Conservation (phyloP, 257 asterid species). For the Cinchona pubescens region DNA sequence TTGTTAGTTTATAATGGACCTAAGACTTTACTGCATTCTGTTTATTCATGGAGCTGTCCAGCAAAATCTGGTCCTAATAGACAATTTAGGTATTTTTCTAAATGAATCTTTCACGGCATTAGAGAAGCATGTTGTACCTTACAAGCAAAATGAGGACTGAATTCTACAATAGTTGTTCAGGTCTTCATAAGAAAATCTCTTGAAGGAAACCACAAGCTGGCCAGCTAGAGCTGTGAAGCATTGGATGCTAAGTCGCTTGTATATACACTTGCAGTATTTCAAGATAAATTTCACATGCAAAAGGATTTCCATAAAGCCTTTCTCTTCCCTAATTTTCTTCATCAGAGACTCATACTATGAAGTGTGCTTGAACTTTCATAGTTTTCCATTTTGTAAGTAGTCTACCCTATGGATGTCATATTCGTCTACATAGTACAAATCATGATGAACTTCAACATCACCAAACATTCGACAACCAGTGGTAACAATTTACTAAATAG, state of each 20-base stretch:
- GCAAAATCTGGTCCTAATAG: neutral
- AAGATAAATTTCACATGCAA: neutral
- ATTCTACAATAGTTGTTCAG: neutral
- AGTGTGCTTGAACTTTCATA: neutral
- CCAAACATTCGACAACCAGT: neutral
- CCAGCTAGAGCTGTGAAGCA: neutral
- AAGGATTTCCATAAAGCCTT: neutral
- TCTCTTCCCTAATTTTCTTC: neutral
- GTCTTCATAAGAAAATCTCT: neutral
- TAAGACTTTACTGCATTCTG: neutral
- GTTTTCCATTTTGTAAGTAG: neutral
- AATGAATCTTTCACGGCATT: neutral
- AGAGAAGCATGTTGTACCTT: neutral
- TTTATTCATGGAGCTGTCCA: neutral
- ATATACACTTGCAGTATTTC: neutral
- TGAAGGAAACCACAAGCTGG: neutral
- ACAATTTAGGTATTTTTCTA: neutral
- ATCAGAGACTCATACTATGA: neutral
- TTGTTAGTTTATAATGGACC: neutral
- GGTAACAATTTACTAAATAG: neutral
- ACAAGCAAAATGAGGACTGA: neutral
- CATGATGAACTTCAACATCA: slow-evolving; percentile 4
- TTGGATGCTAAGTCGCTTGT: neutral
- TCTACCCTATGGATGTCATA: neutral
- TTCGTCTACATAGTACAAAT: neutral